Evolutionary conservation across 1,284 basidiomycete genomes (phyloP), one percentile per base, ranked within the genome.

Genomic region (Peniophora sp.): DNA sequence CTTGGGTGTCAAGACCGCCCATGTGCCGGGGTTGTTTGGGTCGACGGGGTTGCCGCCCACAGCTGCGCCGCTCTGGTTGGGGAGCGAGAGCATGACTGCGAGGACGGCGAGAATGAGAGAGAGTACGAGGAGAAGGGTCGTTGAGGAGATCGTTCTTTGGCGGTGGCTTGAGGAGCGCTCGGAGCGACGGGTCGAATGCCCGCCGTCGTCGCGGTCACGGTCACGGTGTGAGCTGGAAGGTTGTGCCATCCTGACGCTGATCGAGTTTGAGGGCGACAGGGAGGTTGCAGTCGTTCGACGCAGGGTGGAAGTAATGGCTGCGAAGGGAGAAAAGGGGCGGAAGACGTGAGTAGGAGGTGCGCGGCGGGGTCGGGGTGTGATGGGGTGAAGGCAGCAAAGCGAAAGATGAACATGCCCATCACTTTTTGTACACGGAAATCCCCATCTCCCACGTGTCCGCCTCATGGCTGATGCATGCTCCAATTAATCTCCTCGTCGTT

Each of bases 111-210:
- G 74, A 48, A 91, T 80, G 45, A 91, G 81, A 14, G 88, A 90
- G 49, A 91, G 77, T 46, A 90, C 85, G 38, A 91, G 81, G 52
- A 91, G 78, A 45, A 91, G 80, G 9, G 89, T 91, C 0, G 88
- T 91, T n/a, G 87, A 90, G 8, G 89, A 91, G 56, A 91, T 89
- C 50, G 88, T 90, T 53, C 89, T 75, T 59, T 86, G 83, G 56
- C 89, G 86, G 62, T 86, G 85, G 61, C 84, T 83, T 47, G 81
- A 77, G 38, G 78, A 77, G 48, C 75, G 75, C 53, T 55, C 56
- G 10, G 57, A 58, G 41, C 57, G 56, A 34, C 53, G 53, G 38
- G 38, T 41, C 3, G 56, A 56, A n/a, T 54, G 55, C 1, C 45
- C 53, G 43, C 55, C 23, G 23, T 45, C 20, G 53, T 70, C 71